Evolutionary conservation across 2,329 filamentous ascomycete species (phyloP).

Genomic region (Juglanconis sp.): DNA sequence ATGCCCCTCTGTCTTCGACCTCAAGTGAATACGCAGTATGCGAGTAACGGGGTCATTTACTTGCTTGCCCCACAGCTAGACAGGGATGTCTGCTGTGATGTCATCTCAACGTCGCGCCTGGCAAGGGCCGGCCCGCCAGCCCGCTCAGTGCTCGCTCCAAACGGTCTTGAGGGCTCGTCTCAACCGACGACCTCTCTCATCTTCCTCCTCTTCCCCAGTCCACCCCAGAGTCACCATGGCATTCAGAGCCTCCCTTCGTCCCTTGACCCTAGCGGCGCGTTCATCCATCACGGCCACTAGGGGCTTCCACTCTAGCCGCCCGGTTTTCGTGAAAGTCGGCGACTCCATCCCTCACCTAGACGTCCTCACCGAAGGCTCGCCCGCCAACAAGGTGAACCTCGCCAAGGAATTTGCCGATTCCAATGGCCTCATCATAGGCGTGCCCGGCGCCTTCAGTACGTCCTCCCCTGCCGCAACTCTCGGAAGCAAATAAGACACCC

Average conservation of each 20-base stretch:
- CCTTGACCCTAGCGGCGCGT: constrained; percentile 10
- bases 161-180: too few relatives aligned
- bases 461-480: neutral
- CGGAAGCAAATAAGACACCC: neutral
- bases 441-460: constrained; percentile 70
- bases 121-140: too few relatives aligned
- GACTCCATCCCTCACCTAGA: constrained; percentile 76
- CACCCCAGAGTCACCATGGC: constrained; percentile 5
- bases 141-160: too few relatives aligned
- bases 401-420: constrained; percentile 68
- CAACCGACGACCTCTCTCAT: neutral
- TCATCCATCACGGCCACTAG: constrained; percentile 15
- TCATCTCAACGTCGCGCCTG: neutral
- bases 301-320: constrained; percentile 64
- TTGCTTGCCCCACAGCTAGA: too few relatives aligned
- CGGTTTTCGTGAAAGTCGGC: constrained; percentile 68
- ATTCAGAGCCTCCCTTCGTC: constrained; percentile 15
- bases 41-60: too few relatives aligned
- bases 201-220: neutral
- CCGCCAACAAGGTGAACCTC: constrained; percentile 87
- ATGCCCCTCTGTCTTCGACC: too few relatives aligned
- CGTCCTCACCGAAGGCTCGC: constrained; percentile 78
- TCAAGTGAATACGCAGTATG: too few relatives aligned
- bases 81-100: neutral
- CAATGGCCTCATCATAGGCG: constrained; percentile 80